Percentiles rank a stretch among this genome's conserved stretches.
Conservation (phyloP, 2,329 filamentous ascomycete species). For the Penicillium sp. region DNA sequence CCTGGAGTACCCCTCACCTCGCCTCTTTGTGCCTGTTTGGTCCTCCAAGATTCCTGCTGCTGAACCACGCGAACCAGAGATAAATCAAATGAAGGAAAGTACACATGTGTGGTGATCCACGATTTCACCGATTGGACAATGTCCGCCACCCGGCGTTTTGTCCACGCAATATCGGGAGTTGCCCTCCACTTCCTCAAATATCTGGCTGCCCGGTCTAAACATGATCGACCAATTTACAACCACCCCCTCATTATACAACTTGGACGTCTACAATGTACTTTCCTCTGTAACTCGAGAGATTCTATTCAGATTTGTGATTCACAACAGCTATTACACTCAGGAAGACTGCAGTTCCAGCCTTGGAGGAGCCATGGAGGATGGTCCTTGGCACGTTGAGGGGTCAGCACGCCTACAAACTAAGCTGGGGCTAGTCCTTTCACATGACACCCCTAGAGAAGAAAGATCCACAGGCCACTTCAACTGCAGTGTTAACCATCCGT, state of each 20-base stretch:
- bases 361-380: background rate
- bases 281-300: background rate
- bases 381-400: background rate
- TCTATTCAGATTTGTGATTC: background rate
- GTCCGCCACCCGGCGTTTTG: conserved; percentile 2
- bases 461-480: background rate
- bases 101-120: background rate
- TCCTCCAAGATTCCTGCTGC: background rate
- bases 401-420: background rate
- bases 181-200: conserved; percentile 2
- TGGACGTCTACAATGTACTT: background rate
- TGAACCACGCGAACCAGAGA: background rate
- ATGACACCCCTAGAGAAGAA: background rate
- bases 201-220: background rate
- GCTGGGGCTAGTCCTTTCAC: background rate
- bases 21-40: background rate
- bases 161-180: conserved; percentile 6
- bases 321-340: background rate
- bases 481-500: background rate
- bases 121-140: conserved; percentile 1
- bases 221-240: background rate
- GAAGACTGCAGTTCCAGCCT: background rate
- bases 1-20: background rate
- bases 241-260: background rate
- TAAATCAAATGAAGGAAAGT: background rate